Evolutionary conservation across 1,284 basidiomycete species (phyloP).

Genomic region (Ustilago esculenta): DNA sequence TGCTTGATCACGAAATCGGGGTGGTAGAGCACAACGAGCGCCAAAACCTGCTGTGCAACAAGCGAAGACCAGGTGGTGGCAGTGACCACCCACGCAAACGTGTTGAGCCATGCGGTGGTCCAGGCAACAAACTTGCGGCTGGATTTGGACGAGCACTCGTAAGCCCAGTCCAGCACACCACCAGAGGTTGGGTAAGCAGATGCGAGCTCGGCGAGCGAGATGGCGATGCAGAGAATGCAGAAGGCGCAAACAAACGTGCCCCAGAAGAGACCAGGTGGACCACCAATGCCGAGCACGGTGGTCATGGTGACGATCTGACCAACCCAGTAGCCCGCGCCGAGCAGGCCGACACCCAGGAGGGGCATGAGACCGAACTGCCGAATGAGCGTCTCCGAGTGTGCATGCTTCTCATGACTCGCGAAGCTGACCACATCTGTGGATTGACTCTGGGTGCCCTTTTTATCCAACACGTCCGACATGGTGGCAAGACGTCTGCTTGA

Average conservation of each 20-base stretch:
- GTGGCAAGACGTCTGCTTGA: neutral
- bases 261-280: conserved; percentile 32
- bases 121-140: conserved; percentile 35
- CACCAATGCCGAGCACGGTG: conserved; percentile 27
- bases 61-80: conserved; percentile 31
- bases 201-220: conserved; percentile 35
- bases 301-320: conserved; percentile 38
- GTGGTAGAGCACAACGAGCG: conserved; percentile 28
- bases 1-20: conserved; percentile 35
- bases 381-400: conserved; percentile 14
- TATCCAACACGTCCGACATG: conserved; percentile 20
- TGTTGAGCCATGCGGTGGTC: conserved; percentile 39
- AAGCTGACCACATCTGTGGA: conserved; percentile 19
- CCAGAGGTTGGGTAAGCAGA: conserved; percentile 29
- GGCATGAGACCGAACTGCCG: conserved; percentile 34
- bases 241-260: conserved; percentile 24
- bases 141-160: conserved; percentile 25
- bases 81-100: conserved; percentile 34
- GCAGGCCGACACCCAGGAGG: conserved; percentile 25
- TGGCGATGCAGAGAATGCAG: conserved; percentile 32
- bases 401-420: conserved; percentile 9
- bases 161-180: conserved; percentile 32
- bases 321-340: conserved; percentile 36
- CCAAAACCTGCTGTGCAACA: conserved; percentile 29
- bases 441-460: conserved; percentile 12